Base-by-base conservation (phyloP, 2,329 filamentous ascomycete genomes). In the Apiospora aurea region DNA sequence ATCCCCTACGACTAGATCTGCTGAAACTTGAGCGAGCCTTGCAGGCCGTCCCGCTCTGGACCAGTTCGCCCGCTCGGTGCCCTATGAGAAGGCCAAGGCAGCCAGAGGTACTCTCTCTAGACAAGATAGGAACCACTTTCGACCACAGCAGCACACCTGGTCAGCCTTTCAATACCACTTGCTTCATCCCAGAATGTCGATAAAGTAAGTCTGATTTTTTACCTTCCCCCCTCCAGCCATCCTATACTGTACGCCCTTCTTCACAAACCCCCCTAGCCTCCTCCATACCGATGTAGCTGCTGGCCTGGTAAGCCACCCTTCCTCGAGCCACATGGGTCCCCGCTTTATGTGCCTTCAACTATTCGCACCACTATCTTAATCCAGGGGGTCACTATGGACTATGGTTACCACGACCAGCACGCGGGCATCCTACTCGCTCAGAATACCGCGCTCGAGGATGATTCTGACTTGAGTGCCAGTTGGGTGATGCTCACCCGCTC, bases 401-500 rank as follows among this genome's bases (percentile, higher is more conserved):
- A 80, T 78, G 78, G 79, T 69, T 80, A 82, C 74, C 82, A 84
- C 77, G 82, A 84, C 74, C 83, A 85, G 77, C 84, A 84, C 81
- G 81, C 80, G 72, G 83, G 81, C 71, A 80, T 82, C 34, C 34
- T 64, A 69, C 81, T 85, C 75, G 82, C 81, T 71, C 82, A 80
- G 73, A 82, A 80, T 73, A 80, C 79, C 70, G 81, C 77, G 74
- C 77, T 75, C 66, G 80, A 81, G 74, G 79, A 81, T 72, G 82
- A 88, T 80, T 84, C 87, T 90, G 83, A 90, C 84, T 84, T 89
- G 80, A 81, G 82, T 77, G 81, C 84, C 79, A 90, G 88, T 78
- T 98, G 96, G 96, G 96, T 98, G 66, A 98, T 98, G 95, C 90
- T 97, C 79, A 91, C 92, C 79, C 89, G 92, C 79, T 81, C 85